These are phyloP conservation scores for Biscogniauxia marginata DNA, from an alignment of 2,329 filamentous ascomycete genomes.

Conservation along the genomic window DNA sequence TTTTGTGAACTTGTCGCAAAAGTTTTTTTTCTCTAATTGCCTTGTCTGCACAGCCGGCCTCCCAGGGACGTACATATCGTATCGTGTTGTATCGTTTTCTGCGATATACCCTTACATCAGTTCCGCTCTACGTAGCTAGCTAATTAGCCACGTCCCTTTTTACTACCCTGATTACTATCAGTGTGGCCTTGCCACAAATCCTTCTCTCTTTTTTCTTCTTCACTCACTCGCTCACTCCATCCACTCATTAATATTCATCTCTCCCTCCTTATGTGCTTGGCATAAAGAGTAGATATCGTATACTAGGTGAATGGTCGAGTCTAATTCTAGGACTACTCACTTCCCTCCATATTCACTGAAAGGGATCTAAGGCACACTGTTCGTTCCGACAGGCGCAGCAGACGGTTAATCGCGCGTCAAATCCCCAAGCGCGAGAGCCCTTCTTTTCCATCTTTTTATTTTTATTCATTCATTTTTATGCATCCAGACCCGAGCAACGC, in stretches of 20 bases:
- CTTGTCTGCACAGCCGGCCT: conserved; percentile 2
- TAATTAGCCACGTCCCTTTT: conserved; percentile 21
- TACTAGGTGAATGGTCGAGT: neutral
- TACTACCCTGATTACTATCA: conserved; percentile 16
- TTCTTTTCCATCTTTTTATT: neutral
- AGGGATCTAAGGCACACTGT: conserved; percentile 17
- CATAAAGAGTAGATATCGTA: neutral
- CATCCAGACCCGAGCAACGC: conserved; percentile 4
- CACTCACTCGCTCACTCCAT: neutral
- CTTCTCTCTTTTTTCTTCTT: neutral
- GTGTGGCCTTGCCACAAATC: conserved; percentile 3
- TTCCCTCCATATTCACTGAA: neutral
- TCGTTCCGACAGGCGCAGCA: conserved; percentile 38
- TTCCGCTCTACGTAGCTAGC: conserved; percentile 25
- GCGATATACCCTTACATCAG: conserved; percentile 25
- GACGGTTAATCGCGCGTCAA: conserved; percentile 45
- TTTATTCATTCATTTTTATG: conserved; percentile 10
- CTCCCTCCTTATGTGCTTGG: neutral
- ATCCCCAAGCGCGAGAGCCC: conserved; percentile 37
- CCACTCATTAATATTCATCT: neutral
- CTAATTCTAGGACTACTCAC: neutral
- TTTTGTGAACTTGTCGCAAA: conserved; percentile 13
- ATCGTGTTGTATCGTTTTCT: neutral
- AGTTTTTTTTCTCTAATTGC: conserved; percentile 12
- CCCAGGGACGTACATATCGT: conserved; percentile 1